These are phyloP conservation scores for Arabidopsis suecica DNA, from an alignment of 345 rosid species.

Conservation along the genomic window DNA sequence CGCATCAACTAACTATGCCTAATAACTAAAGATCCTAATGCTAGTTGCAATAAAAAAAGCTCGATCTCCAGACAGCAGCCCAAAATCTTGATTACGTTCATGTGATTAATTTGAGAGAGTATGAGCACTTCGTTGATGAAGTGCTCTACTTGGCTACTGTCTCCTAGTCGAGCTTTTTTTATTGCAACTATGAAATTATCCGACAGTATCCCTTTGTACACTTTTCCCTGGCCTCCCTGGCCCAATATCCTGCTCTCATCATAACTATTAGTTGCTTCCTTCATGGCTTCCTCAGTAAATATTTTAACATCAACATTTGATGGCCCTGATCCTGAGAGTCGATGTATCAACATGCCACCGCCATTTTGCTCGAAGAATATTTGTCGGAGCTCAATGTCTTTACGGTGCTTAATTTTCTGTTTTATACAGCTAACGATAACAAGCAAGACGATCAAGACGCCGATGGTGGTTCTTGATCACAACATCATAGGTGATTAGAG, in stretches of 20 bases:
- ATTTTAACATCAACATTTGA: constrained; percentile 13
- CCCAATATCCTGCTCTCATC: constrained; percentile 3
- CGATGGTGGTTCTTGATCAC: constrained; percentile 3
- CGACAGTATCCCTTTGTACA: background rate
- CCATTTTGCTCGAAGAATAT: constrained; percentile 1
- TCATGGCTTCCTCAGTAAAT: constrained; percentile 9
- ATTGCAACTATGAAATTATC: background rate
- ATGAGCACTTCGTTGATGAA: constrained; percentile 42
- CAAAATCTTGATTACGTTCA: constrained; percentile 43
- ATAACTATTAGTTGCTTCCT: background rate
- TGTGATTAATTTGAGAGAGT: background rate
- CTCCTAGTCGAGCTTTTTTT: background rate
- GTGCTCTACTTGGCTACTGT: constrained; percentile 42
- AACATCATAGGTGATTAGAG: no score
- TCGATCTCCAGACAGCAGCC: constrained; percentile 49
- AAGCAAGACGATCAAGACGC: constrained; percentile 17
- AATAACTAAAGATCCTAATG: no score
- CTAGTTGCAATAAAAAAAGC: constrained; percentile 40
- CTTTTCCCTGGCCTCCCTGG: background rate
- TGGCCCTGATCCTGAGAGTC: constrained; percentile 7
- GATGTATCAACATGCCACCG: background rate
- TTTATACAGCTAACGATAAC: background rate
- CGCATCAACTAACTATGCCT: no score
- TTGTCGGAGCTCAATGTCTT: background rate
- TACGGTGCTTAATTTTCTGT: background rate